Conservation (phyloP, 73 alveolate species). For the Paraurostyla sp. region DNA sequence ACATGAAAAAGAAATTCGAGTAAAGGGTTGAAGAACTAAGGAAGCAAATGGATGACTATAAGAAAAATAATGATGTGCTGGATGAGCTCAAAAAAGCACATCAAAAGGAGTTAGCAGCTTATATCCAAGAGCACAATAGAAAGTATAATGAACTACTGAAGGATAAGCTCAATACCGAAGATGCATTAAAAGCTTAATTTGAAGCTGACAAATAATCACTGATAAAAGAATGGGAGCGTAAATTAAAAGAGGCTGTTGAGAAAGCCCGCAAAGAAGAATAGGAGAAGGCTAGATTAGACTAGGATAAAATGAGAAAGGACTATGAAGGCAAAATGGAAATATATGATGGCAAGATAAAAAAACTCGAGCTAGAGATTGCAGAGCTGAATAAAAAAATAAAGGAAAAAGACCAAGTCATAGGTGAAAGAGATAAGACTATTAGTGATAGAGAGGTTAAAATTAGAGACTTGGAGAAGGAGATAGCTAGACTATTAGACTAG, state of each 20-base stretch:
- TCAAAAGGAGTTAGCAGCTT: slow-evolving; percentile 85
- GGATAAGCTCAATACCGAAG: slow-evolving; percentile 87
- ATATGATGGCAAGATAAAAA: slow-evolving; percentile 35
- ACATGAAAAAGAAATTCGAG: slow-evolving; percentile 79
- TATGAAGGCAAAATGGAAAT: slow-evolving; percentile 57
- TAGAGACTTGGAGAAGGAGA: slow-evolving; percentile 50
- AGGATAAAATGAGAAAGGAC: slow-evolving; percentile 54
- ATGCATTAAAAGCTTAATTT: slow-evolving; percentile 70
- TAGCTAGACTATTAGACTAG: neutral
- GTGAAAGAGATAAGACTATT: neutral
- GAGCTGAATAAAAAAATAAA: slow-evolving; percentile 12
- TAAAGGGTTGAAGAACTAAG: slow-evolving; percentile 58
- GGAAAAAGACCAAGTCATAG: neutral
- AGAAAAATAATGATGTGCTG: slow-evolving; percentile 56
- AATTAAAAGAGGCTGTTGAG: slow-evolving; percentile 46
- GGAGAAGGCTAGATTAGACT: slow-evolving; percentile 18
- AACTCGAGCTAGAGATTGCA: slow-evolving; percentile 16
- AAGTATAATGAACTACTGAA: slow-evolving; percentile 81
- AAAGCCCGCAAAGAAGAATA: slow-evolving; percentile 66
- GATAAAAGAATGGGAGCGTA: slow-evolving; percentile 64
- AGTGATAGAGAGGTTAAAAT: slow-evolving; percentile 21
- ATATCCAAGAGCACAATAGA: slow-evolving; percentile 81
- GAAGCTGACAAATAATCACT: slow-evolving; percentile 62
- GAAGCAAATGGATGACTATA: slow-evolving; percentile 35
- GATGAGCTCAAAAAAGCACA: slow-evolving; percentile 82